Percentiles rank a stretch among this genome's conserved stretches.
These are phyloP conservation scores for Monosporozyma servazzii DNA, from an alignment of 805 yeast genomes.

Conservation along the genomic window DNA sequence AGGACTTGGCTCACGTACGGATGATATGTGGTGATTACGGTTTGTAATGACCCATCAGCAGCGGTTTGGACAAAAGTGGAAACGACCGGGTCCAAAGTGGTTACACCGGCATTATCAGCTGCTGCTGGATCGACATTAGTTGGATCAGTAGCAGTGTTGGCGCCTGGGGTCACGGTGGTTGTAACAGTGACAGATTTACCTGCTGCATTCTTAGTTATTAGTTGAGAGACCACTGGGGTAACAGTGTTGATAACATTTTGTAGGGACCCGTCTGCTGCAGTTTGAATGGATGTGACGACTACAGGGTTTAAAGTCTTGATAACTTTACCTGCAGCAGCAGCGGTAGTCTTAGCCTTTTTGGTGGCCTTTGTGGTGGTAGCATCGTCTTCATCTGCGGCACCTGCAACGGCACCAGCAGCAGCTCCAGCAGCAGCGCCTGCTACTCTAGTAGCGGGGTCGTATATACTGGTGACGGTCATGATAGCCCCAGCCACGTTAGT, in stretches of 20 bases:
- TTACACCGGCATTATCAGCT: conserved; percentile 25
- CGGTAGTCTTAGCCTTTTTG: conserved; percentile 1
- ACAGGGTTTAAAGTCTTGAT: conserved; percentile 6
- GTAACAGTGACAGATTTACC: conserved; percentile 19
- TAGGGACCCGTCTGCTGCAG: conserved; percentile 13
- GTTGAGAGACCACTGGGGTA: conserved; percentile 3
- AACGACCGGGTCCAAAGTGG: conserved; percentile 9
- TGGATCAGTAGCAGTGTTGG: conserved; percentile 17
- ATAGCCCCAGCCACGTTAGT: conserved; percentile 27
- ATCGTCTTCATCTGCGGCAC: conserved; percentile 7
- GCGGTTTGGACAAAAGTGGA: conserved; percentile 16
- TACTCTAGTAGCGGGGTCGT: conserved; percentile 22
- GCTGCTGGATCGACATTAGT: conserved; percentile 19
- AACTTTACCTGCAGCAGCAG: conserved; percentile 25
- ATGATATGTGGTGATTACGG: conserved; percentile 11
- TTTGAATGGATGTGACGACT: conserved; percentile 12
- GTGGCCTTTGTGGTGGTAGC: conserved; percentile 24
- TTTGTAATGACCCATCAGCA: conserved; percentile 9
- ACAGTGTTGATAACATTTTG: conserved; percentile 10
- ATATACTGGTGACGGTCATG: conserved; percentile 23
- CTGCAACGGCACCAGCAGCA: background rate
- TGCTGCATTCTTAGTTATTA: conserved; percentile 22
- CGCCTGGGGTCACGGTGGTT: conserved; percentile 11
- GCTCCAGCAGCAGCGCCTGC: conserved; percentile 17
- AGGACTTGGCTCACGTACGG: conserved; percentile 1